Evolutionary conservation across 495 filamentous ascomycete genomes (phyloP).

Genomic region (Penicillium lagena): DNA sequence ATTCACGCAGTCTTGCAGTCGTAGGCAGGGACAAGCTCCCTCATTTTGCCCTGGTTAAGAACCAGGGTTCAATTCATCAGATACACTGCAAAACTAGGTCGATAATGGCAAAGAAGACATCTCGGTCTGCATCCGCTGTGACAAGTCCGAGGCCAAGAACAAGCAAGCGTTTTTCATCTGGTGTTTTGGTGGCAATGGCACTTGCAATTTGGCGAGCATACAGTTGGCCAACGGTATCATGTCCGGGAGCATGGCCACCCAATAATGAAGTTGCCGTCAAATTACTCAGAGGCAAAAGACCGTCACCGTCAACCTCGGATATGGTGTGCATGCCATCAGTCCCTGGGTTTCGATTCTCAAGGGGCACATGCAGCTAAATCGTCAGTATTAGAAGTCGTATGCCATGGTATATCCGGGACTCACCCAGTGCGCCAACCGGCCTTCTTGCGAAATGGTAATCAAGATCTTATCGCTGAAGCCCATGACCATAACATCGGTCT

Average conservation of each 20-base stretch:
- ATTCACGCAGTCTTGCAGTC: no score
- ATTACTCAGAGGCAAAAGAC: constrained; percentile 67
- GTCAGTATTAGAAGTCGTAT: constrained; percentile 6
- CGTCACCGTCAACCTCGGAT: constrained; percentile 44
- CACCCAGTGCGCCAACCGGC: constrained; percentile 89
- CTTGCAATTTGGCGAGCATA: constrained; percentile 84
- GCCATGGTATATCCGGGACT: constrained; percentile 9
- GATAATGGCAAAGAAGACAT: constrained; percentile 75
- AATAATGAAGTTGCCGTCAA: constrained; percentile 84
- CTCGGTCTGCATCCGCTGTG: constrained; percentile 53
- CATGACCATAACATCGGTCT: constrained; percentile 64
- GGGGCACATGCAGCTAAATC: constrained; percentile 78
- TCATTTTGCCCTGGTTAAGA: no score
- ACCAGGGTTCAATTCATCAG: constrained; percentile 14
- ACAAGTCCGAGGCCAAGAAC: constrained; percentile 77
- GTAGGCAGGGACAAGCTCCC: no score
- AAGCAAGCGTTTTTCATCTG: constrained; percentile 71
- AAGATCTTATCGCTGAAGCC: constrained; percentile 90
- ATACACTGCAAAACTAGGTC: constrained; percentile 70
- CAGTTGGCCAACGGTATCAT: constrained; percentile 80
- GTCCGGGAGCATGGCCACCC: constrained; percentile 71
- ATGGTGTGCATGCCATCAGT: constrained; percentile 40
- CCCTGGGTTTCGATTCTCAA: constrained; percentile 60
- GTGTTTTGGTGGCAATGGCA: constrained; percentile 61
- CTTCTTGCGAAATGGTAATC: constrained; percentile 80